Conservation (phyloP, 179 eudicot genomes). For the Heliamphora pulchella region DNA sequence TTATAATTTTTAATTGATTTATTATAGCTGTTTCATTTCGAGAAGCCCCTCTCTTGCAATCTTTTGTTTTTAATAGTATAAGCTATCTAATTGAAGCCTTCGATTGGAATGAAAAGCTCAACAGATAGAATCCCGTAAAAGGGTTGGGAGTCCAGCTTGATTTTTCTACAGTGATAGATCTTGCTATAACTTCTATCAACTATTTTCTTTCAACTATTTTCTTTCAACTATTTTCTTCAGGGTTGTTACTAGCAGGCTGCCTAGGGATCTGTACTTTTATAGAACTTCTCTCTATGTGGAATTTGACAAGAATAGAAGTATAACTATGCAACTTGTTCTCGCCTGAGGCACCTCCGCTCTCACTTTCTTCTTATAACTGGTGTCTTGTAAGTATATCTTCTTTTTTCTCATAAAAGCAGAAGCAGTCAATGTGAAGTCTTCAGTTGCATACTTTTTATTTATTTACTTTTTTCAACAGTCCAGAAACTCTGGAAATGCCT, state of each 20-base stretch:
- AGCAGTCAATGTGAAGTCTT: not conserved
- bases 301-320: conserved; percentile 88
- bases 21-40: no score
- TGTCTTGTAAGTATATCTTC: conserved; percentile 57
- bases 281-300: conserved; percentile 98
- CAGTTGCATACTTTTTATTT: no score
- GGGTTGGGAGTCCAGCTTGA: no score
- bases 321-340: conserved; percentile 84
- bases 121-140: no score
- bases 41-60: no score
- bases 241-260: conserved; percentile 50
- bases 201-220: conserved; percentile 4
- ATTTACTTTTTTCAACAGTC: no score
- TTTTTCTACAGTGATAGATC: not conserved
- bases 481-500: no score
- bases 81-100: no score
- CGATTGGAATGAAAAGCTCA: no score
- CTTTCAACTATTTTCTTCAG: conserved; percentile 26
- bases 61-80: no score
- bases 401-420: not conserved
- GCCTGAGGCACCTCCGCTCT: conserved; percentile 79
- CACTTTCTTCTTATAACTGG: conserved; percentile 93
- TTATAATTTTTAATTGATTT: no score
- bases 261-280: conserved; percentile 58
- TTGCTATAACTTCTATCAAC: not conserved